Evolutionary conservation across 306 rosid species (phyloP).

Genomic region (Trichosanthes cucumerina): DNA sequence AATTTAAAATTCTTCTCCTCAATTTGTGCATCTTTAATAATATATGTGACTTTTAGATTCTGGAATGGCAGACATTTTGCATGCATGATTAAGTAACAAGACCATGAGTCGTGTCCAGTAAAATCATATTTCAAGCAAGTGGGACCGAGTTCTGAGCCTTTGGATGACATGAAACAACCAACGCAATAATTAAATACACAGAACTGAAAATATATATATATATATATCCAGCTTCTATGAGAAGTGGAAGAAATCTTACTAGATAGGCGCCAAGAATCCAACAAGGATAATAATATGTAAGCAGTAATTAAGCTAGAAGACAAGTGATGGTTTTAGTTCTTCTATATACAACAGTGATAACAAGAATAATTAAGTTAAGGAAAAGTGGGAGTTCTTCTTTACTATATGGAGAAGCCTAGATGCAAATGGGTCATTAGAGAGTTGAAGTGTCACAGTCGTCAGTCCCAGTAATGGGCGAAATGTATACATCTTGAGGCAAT

Average conservation of each 20-base stretch:
- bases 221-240: background rate
- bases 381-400: slow-evolving; percentile 24
- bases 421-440: slow-evolving; percentile 25
- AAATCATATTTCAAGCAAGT: background rate
- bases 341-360: background rate
- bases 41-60: background rate
- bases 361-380: background rate
- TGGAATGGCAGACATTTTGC: background rate
- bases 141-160: background rate
- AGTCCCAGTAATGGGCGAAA: slow-evolving; percentile 38
- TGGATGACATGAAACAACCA: background rate
- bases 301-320: background rate
- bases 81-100: background rate
- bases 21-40: no score
- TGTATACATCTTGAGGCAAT: slow-evolving; percentile 28
- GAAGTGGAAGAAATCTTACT: slow-evolving; percentile 36
- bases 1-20: no score
- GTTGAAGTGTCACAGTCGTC: slow-evolving; percentile 27
- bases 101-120: background rate
- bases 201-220: background rate
- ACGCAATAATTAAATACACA: background rate
- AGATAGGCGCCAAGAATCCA: slow-evolving; percentile 64
- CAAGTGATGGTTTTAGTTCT: background rate
- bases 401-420: slow-evolving; percentile 52
- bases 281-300: background rate